Conservation (phyloP, 75 land plant species). For the Azolla pinnata region DNA sequence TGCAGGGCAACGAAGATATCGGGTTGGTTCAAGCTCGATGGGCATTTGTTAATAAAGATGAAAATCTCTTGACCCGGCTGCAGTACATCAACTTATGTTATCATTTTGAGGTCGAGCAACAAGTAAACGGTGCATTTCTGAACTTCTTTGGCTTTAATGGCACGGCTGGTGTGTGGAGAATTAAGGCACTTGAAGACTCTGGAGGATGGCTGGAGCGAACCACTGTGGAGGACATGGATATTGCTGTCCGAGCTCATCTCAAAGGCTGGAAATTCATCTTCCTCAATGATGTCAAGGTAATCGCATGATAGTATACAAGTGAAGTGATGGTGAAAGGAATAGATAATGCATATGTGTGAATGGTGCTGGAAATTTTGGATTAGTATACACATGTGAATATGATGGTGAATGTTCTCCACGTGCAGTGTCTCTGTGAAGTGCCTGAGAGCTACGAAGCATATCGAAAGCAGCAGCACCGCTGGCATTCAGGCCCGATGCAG, state of each 20-base stretch:
- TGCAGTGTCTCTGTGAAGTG: slow-evolving; percentile 59
- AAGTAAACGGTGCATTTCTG: slow-evolving; percentile 51
- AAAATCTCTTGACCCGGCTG: slow-evolving; percentile 50
- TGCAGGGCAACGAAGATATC: slow-evolving; percentile 48
- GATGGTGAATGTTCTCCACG: background rate
- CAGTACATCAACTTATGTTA: slow-evolving; percentile 58
- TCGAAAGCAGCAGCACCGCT: slow-evolving; percentile 80
- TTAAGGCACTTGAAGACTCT: slow-evolving; percentile 67
- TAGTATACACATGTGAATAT: background rate
- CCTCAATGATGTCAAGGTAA: slow-evolving; percentile 75
- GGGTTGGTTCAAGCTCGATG: slow-evolving; percentile 59
- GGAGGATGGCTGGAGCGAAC: slow-evolving; percentile 89
- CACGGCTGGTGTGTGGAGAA: slow-evolving; percentile 89
- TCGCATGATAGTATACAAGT: background rate
- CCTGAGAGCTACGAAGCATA: slow-evolving; percentile 83
- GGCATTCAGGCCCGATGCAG: slow-evolving; percentile 97
- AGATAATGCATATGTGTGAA: background rate
- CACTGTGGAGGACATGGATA: slow-evolving; percentile 86
- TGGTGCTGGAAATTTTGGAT: background rate
- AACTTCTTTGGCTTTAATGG: slow-evolving; percentile 83
- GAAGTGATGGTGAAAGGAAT: background rate
- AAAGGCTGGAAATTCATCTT: slow-evolving; percentile 73
- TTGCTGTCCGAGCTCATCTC: slow-evolving; percentile 76
- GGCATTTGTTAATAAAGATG: slow-evolving; percentile 59
- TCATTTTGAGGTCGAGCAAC: slow-evolving; percentile 73